Conservation (phyloP, 129 eudicot genomes). For the Escallonia herrerae region DNA sequence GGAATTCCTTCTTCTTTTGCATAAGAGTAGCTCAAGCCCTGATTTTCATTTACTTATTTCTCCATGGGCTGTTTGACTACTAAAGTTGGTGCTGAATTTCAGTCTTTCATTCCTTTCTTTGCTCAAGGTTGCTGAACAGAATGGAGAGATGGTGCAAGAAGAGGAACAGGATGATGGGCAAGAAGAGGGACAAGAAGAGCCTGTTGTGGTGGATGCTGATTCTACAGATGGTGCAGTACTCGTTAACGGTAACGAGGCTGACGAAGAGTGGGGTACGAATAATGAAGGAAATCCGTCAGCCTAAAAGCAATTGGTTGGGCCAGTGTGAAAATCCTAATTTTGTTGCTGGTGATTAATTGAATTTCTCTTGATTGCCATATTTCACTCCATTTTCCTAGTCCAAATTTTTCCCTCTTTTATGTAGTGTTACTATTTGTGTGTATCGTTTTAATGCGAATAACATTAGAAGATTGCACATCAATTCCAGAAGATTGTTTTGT, state of each 20-base stretch:
- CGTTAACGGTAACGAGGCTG: constrained; percentile 81
- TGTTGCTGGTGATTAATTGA: constrained; percentile 69
- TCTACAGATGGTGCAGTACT: constrained; percentile 92
- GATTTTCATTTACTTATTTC: not conserved
- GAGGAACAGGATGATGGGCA: constrained; percentile 32
- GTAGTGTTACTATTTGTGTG: constrained; percentile 12
- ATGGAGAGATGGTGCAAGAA: constrained; percentile 46
- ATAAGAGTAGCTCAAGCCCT: not conserved
- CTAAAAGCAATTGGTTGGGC: constrained; percentile 94
- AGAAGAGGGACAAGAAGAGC: constrained; percentile 65
- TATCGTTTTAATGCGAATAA: constrained; percentile 8
- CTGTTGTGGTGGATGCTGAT: constrained; percentile 81
- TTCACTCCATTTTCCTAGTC: constrained; percentile 20
- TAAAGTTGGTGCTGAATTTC: constrained; percentile 8
- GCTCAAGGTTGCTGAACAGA: constrained; percentile 38
- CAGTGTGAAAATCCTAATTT: constrained; percentile 64
- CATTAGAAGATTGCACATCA: not conserved
- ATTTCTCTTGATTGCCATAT: constrained; percentile 29
- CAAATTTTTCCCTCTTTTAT: constrained; percentile 21
- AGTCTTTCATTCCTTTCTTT: constrained; percentile 1
- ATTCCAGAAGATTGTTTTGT: not conserved
- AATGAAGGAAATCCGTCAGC: constrained; percentile 80
- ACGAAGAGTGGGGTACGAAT: constrained; percentile 93
- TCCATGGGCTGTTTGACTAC: not conserved
- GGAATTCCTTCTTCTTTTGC: not conserved